Base-by-base conservation (phyloP, 2,329 filamentous ascomycete species). In the Ophiostoma sp. region DNA sequence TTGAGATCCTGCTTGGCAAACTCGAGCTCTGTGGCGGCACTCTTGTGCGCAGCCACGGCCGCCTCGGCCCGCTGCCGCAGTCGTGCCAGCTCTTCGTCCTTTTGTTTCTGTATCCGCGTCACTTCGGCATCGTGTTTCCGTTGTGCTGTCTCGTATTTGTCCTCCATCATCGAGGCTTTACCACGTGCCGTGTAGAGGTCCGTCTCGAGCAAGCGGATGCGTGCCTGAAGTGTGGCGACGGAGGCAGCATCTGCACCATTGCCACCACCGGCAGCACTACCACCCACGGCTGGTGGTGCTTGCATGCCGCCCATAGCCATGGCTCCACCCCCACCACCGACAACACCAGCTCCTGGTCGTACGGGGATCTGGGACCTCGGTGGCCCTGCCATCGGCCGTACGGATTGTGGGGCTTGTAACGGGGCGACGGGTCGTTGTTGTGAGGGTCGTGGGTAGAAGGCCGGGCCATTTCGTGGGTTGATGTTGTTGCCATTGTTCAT, bases 111-210 rank as follows among this genome's bases (percentile, higher is more conserved):
- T 72, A 93, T 82, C 6, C 87, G 85, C 25, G 85, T 82, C 31
- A 95, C 80, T 77, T 91, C 87, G 31, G 87, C 85, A 69, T 93
- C 89, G 78, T 91, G 88, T 64, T 90, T 87, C 70, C 88, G 87
- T 19, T 85, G 84, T 0, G 86, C 83, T 77, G 89, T 91, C 69
- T 91, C 87, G 55, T 89, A 86, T 74, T 93, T 93, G 74, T 88
- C 87, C 45, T 93, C 89, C n/a, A 95, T 85, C 74, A 95, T 94
- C 69, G 91, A 87, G 36, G 90, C 90, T 79, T 95, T 92, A 69
- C 93, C 93, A 22, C 88, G 84, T 77, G 92, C 92, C 2, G 87
- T 86, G 71, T 85, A 85, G 19, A 91, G 85, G 69, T 90, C 88
- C 6, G 86, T 82, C 76, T 88, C 85, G 2, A 91, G 83, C 1